A percentile compares a stretch with the other conserved stretches of the same genome.
These are phyloP conservation scores for Auricularia auricula-judae DNA, from an alignment of 768 basidiomycete species.

Conservation along the genomic window DNA sequence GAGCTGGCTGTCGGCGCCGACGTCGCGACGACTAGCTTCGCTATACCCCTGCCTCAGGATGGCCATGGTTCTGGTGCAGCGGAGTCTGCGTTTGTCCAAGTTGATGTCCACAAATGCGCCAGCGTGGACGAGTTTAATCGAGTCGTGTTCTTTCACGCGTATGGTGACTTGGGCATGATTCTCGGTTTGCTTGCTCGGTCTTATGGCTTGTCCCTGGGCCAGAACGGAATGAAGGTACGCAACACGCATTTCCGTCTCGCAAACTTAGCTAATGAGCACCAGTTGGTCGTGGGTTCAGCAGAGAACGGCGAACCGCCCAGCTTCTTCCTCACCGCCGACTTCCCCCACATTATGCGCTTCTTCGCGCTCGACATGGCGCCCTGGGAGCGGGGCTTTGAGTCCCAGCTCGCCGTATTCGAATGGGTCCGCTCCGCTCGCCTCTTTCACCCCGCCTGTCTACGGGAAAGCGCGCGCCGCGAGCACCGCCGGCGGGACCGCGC, in stretches of 20 bases:
- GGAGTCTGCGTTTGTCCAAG: conserved; percentile 31
- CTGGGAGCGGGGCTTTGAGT: conserved; percentile 44
- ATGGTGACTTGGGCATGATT: conserved; percentile 67
- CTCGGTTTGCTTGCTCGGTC: conserved; percentile 44
- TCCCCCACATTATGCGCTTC: conserved; percentile 41
- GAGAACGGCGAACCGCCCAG: conserved; percentile 23
- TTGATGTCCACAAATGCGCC: conserved; percentile 52
- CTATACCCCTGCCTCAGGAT: conserved; percentile 28
- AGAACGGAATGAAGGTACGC: conserved; percentile 48
- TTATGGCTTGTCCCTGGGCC: conserved; percentile 37
- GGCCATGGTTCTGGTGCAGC: conserved; percentile 27
- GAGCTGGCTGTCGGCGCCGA: conserved; percentile 33
- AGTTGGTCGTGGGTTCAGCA: background rate
- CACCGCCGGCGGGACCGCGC: conserved; percentile 36
- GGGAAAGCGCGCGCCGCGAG: conserved; percentile 20
- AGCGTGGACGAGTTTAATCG: conserved; percentile 40
- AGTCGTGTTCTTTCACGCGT: conserved; percentile 45
- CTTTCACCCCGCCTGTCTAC: conserved; percentile 34
- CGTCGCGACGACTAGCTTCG: conserved; percentile 55
- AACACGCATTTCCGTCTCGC: background rate
- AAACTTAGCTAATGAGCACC: too few species aligned
- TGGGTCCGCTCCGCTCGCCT: conserved; percentile 48
- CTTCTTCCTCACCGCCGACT: conserved; percentile 38
- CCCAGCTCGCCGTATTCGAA: conserved; percentile 41
- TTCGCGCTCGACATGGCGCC: conserved; percentile 43